These are phyloP conservation scores for Solanum lycopersicoides DNA, from an alignment of 257 asterid genomes.

Conservation along the genomic window DNA sequence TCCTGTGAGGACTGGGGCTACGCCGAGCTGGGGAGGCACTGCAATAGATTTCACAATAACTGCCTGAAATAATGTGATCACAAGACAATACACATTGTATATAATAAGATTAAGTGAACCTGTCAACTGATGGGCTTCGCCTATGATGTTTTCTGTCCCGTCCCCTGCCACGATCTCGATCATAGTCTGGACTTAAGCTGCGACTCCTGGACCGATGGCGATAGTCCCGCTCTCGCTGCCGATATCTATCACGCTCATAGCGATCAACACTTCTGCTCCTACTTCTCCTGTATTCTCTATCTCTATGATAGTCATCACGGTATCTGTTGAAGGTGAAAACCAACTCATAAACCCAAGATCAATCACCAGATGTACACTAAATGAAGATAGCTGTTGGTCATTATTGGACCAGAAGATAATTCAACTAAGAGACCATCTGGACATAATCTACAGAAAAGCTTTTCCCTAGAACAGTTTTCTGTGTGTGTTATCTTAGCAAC, in stretches of 20 bases:
- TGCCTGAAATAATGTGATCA: not conserved
- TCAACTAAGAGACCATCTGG: not conserved
- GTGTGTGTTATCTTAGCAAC: not conserved
- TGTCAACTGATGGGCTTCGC: constrained; percentile 16
- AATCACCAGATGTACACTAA: not conserved
- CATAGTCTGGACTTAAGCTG: constrained; percentile 20
- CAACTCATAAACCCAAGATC: not conserved
- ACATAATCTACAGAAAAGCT: not conserved
- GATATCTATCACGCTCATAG: constrained; percentile 9
- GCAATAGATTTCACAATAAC: not conserved
- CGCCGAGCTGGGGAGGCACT: constrained; percentile 10
- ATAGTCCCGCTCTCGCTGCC: constrained; percentile 8
- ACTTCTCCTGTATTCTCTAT: constrained; percentile 18
- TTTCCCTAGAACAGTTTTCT: not conserved
- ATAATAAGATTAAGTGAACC: constrained; percentile 5
- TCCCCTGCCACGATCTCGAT: constrained; percentile 3
- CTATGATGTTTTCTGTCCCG: constrained; percentile 1
- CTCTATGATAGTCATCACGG: constrained; percentile 19
- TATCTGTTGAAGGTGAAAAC: constrained; percentile 9
- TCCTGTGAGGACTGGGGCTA: constrained; percentile 10
- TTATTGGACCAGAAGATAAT: not conserved
- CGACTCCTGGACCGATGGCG: constrained; percentile 19
- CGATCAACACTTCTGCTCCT: constrained; percentile 25
- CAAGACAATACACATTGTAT: not conserved
- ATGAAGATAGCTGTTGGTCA: not conserved